phyloP scores from a whole-genome alignment of 108 stramenopile species.

The Schizochytrium sp. region DNA sequence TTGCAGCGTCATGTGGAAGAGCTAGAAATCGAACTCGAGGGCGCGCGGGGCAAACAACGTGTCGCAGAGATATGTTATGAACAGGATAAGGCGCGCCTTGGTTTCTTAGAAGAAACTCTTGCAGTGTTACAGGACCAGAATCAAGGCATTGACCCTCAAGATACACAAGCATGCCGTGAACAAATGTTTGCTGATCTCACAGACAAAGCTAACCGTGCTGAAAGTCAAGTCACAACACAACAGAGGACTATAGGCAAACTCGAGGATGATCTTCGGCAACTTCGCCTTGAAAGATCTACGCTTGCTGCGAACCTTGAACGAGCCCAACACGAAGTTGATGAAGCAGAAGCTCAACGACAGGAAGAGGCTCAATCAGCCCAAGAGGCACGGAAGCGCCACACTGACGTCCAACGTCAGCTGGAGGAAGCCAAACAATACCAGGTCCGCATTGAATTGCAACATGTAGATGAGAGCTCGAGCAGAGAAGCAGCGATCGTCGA shows the following conservation, averaged over 20 bases:
- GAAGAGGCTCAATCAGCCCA: not conserved
- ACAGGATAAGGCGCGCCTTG: slow-evolving; percentile 34
- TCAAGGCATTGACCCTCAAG: not conserved
- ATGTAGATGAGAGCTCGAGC: not conserved
- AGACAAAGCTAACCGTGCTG: not conserved
- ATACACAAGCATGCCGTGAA: not conserved
- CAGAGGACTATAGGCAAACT: not conserved
- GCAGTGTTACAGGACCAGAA: too few species aligned
- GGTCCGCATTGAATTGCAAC: not conserved
- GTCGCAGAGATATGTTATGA: slow-evolving; percentile 36
- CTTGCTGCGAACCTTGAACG: not conserved
- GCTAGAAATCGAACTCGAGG: slow-evolving; percentile 4
- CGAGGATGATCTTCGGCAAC: not conserved
- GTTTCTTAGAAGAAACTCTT: not conserved
- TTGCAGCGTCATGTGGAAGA: not conserved
- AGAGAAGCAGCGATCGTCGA: not conserved
- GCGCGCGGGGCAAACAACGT: not conserved
- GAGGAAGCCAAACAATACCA: slow-evolving; percentile 5
- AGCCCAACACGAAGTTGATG: not conserved
- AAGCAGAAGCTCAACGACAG: slow-evolving; percentile 18
- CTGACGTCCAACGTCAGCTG: slow-evolving; percentile 3
- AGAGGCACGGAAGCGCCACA: not conserved
- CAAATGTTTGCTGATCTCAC: not conserved
- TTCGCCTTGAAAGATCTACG: not conserved
- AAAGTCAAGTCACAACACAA: not conserved